Base-by-base conservation (phyloP, 345 rosid genomes). In the Brassica incana region DNA sequence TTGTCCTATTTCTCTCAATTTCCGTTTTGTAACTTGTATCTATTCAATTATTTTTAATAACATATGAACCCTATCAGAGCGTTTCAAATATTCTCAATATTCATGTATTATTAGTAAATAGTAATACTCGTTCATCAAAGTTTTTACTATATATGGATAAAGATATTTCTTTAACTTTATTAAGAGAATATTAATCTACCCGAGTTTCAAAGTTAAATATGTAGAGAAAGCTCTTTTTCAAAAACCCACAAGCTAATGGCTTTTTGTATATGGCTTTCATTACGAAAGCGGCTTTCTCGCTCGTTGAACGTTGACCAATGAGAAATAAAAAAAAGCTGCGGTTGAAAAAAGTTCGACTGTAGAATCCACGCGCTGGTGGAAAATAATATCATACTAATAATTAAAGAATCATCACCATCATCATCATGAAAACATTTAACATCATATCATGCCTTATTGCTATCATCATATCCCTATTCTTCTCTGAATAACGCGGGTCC, bases 231-330 rank as follows among this genome's bases (percentile, higher is more conserved):
- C 18, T 64, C 72, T 70, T 75, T 75, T 75, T 27, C 72, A 65
- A 75, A 80, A 75, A 65, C 38, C 61, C 83, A 80, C 78, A 71
- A 76, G 73, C 73, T 71, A 76, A 71, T 64, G 65, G 56, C 32
- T 32, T 63, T 30, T 63, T 63, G 67, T 63, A 32, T 20, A 35
- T 8, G 45, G 71, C 71, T 80, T 80, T 80, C 73, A 76, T 71
- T 71, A 71, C 62, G 16, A 81, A 81, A 81, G 84, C 78, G 78
- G 63, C 81, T 81, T 81, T 81, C 66, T 81, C 78, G 75, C 67
- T 69, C 40, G 75, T 81, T 81, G 84, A 81, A 78, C 78, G 68
- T 81, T 81, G 81, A 81, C 84, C 23, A 33, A 63, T 25, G 0
- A 60, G 54, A 70, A 27, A 40, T 6, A 10, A 10, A 52, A 29